Base-by-base conservation (phyloP, 169 alveolate species). In the Miamiensis avidus region DNA sequence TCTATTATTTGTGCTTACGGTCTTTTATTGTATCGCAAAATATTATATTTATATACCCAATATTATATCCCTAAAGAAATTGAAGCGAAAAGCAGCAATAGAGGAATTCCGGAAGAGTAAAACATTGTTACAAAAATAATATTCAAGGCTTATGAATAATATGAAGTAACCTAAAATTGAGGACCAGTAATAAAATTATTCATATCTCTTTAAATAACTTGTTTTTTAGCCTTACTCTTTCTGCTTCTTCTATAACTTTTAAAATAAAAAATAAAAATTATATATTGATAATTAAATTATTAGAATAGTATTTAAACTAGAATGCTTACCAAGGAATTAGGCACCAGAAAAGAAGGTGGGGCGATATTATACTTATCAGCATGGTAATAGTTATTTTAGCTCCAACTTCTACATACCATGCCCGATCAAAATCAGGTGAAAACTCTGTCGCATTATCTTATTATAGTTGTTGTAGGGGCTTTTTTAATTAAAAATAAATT, bases 351-450 rank as follows among this genome's bases (percentile, higher is more conserved):
- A 81, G 20, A 29, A 86, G 74, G 31, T 78, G 81, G 1, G 90
- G 83, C 25, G 87, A 74, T 49, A 86, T 31, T 33, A 86, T 74
- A 65, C 64, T 74, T 29, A 86, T 69, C 29, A 86, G 31, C 84
- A 83, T 74, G 16, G 90, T 86, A n/a, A 74, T 76, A 27, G 78
- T 82, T 0, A 74, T 34, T 4, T 83, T 84, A 49, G 90, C 83
- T 16, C 90, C 90, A 1, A 86, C 84, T 64, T 34, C 65, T 30
- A 81, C 65, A 81, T 86, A 86, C 90, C 90, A 86, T 27, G 72
- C 69, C 75, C 90, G 74, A 81, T 86, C 81, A 64, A 86, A 86
- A 75, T 86, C 90, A 28, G 83, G 27, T 30, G 90, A 74, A 32
- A 75, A 86, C 4, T 29, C 27, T 11, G 32, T 49, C 29, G 34